A percentile compares a stretch with the other conserved stretches of the same genome.
These are phyloP conservation scores for Candida dubliniensis DNA, from an alignment of 1,139 yeast genomes.

Conservation along the genomic window DNA sequence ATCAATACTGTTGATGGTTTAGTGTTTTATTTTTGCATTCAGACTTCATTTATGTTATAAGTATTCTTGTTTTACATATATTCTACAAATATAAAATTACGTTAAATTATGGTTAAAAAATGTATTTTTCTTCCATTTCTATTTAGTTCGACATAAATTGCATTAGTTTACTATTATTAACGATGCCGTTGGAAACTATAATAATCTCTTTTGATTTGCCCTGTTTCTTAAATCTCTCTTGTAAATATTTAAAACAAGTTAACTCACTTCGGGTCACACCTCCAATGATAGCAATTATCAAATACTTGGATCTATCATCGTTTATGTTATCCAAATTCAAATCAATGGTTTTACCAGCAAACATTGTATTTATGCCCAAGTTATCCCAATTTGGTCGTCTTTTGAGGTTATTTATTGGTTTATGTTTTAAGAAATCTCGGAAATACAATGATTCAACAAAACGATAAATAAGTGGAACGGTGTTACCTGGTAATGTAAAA, in stretches of 20 bases:
- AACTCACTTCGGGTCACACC: slow-evolving; percentile 82
- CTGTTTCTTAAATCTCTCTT: slow-evolving; percentile 32
- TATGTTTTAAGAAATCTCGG: slow-evolving; percentile 45
- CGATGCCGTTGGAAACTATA: slow-evolving; percentile 57
- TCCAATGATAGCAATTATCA: slow-evolving; percentile 60
- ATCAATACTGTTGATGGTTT: too few relatives aligned
- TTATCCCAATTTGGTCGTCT: slow-evolving; percentile 49
- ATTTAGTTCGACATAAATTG: slow-evolving; percentile 8
- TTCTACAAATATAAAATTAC: slow-evolving; percentile 2
- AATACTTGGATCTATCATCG: slow-evolving; percentile 35
- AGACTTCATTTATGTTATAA: background rate
- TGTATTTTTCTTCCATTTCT: background rate
- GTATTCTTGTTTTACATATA: background rate
- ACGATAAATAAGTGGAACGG: slow-evolving; percentile 50
- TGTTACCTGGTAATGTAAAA: slow-evolving; percentile 52
- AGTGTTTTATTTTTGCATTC: too few relatives aligned
- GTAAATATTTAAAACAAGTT: slow-evolving; percentile 60
- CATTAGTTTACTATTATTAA: slow-evolving; percentile 44
- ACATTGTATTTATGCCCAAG: slow-evolving; percentile 38
- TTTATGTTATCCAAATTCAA: slow-evolving; percentile 32
- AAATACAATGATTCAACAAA: slow-evolving; percentile 52
- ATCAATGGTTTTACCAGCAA: slow-evolving; percentile 39
- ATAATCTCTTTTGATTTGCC: slow-evolving; percentile 45
- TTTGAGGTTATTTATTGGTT: slow-evolving; percentile 41
- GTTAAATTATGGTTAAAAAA: background rate